phyloP scores from a whole-genome alignment of 116 monocot species.

The Trichopus zeylanicus region DNA sequence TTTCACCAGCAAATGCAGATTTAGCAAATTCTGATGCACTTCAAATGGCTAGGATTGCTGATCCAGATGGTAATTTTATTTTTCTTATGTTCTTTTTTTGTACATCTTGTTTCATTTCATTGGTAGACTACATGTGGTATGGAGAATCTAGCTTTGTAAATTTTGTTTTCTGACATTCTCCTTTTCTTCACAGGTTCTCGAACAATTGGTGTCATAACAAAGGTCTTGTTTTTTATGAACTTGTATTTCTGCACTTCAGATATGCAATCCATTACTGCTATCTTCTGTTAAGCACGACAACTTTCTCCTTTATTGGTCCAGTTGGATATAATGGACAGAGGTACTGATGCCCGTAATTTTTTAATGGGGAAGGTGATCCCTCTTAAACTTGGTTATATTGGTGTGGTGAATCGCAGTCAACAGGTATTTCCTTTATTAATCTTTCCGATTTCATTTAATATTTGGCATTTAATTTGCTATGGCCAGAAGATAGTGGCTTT shows the following conservation, averaged over 20 bases:
- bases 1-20: constrained; percentile 74
- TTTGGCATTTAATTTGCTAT: neutral
- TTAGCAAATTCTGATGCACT: constrained; percentile 73
- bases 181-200: constrained; percentile 35
- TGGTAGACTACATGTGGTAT: too few relatives aligned
- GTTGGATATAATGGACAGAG: constrained; percentile 92
- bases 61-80: constrained; percentile 52
- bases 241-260: neutral
- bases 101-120: neutral
- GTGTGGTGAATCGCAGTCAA: constrained; percentile 80
- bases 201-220: constrained; percentile 78
- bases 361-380: constrained; percentile 85
- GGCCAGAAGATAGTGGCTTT: too few relatives aligned
- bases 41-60: constrained; percentile 64
- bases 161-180: neutral
- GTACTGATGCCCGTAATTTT: constrained; percentile 72
- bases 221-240: constrained; percentile 24
- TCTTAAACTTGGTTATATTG: constrained; percentile 70
- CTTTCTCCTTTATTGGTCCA: constrained; percentile 15
- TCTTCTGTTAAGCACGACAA: neutral
- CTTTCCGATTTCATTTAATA: neutral
- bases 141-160: too few relatives aligned
- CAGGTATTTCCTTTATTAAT: constrained; percentile 29
- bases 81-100: neutral
- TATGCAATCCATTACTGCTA: neutral